Evolutionary conservation across 345 rosid species (phyloP), one percentile per base, ranked within the genome.

Genomic region (Isatis tinctoria): DNA sequence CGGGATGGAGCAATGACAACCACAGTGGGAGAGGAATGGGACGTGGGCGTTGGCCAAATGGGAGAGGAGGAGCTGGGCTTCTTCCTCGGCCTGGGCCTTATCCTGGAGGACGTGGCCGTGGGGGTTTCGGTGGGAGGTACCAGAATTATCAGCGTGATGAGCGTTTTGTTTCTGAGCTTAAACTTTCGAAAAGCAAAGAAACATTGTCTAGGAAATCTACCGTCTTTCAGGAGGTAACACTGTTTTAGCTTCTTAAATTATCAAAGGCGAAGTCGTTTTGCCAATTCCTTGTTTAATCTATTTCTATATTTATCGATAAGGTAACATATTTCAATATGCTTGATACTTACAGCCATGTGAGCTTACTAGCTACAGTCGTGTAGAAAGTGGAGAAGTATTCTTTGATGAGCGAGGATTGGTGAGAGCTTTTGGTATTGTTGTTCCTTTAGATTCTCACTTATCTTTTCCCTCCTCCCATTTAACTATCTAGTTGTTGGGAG

Each of bases 71-170:
- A 71, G 82, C 88, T 16, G 98, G 98, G 67, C 82, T 90, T 63
- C 98, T 95, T 76, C 97, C 97, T 44, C 88, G 96, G 28, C 99
- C 97, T 30, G 93, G 93, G 48, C 83, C 87, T 83, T 87, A 76
- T 79, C 96, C 93, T 61, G 88, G 95, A 75, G 88, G 95, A 74
- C 93, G 87, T 74, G 90, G 66, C 83, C 96, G 96, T 47, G 86
- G 71, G 76, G 87, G 87, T 9, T 64, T 36, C 28, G 75, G 80
- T 26, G 66, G 84, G 8, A 92, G 82, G 82, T 95, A 85, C 79
- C 70, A 83, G 48, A 92, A 80, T 65, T 88, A 87, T 72, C 92
- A 76, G 76, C 96, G 90, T 20, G 97, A 90, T 80, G 99, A 95
- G 72, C 88, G 94, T 26, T 83, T 90, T 83, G 94, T 95, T 61